Evolutionary conservation across 2,329 filamentous ascomycete species (phyloP).

Genomic region (Paracamarosporium sp.): DNA sequence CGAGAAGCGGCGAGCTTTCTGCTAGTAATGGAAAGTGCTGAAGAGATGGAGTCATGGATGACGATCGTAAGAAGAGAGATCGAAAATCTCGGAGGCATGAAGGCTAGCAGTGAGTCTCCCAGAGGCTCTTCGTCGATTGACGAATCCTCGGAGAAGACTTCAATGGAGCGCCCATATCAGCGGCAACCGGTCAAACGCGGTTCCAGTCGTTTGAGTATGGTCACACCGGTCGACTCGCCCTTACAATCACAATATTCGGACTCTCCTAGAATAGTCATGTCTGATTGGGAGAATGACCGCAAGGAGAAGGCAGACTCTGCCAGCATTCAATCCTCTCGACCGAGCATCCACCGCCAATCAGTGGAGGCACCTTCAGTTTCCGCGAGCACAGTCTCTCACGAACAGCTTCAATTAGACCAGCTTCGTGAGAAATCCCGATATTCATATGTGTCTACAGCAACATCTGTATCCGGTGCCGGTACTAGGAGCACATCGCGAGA

Average conservation of each 20-base stretch:
- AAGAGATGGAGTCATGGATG: slow-evolving; percentile 81
- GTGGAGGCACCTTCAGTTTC: slow-evolving; percentile 43
- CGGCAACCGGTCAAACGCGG: slow-evolving; percentile 47
- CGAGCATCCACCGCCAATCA: slow-evolving; percentile 38
- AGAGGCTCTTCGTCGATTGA: slow-evolving; percentile 37
- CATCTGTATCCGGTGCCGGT: slow-evolving; percentile 39
- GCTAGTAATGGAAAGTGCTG: slow-evolving; percentile 74
- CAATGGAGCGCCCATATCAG: slow-evolving; percentile 41
- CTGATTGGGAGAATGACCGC: slow-evolving; percentile 39
- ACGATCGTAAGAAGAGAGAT: slow-evolving; percentile 72
- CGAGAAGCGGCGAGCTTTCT: slow-evolving; percentile 69
- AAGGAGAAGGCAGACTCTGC: slow-evolving; percentile 37
- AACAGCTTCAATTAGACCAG: slow-evolving; percentile 45
- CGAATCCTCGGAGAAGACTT: slow-evolving; percentile 28
- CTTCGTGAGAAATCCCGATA: slow-evolving; percentile 45
- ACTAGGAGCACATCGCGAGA: slow-evolving; percentile 44
- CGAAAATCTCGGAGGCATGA: slow-evolving; percentile 72
- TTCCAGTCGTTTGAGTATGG: slow-evolving; percentile 35
- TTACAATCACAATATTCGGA: slow-evolving; percentile 35
- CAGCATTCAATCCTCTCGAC: slow-evolving; percentile 35
- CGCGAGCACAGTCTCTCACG: slow-evolving; percentile 43
- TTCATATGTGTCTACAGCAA: slow-evolving; percentile 47
- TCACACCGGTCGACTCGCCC: slow-evolving; percentile 44
- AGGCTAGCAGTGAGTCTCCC: slow-evolving; percentile 42
- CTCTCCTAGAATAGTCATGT: slow-evolving; percentile 37